Base-by-base conservation (phyloP, 805 yeast genomes). In the Scheffersomyces ergatensis region DNA sequence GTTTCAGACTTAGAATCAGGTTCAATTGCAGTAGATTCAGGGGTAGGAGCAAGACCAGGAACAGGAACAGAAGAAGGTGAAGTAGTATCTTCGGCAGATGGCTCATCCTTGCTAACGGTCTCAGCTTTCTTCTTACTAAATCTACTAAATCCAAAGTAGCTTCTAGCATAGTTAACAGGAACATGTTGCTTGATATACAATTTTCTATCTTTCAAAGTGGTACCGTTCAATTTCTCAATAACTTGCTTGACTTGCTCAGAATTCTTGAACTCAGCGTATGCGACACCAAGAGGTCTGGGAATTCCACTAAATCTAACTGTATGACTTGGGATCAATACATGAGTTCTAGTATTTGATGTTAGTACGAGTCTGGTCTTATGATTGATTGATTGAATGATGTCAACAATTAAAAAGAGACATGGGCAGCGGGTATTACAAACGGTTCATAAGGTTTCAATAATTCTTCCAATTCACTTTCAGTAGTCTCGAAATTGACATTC, bases 251-350 rank as follows among this genome's bases (percentile, higher is more conserved):
- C 68, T n/a, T 57, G 59, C 19, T 60, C 64, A 1, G 37, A 33
- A 18, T 48, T 46, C n/a, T 48, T 55, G 42, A 67, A 63, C 38
- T 60, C 69, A n/a, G 64, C 71, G 40, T 65, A 67, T 0, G 65
- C 74, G 36, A 78, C 74, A 3, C 93, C 92, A 47, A 78, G 60
- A 2, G 81, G 77, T 37, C 63, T 65, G 30, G 53, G 55, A 5
- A 53, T 53, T 33, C 74, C 64, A 42, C 69, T 61, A 11, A 77
- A 76, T 25, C 76, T 65, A 14, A 77, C 66, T 2, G 80, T 74
- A 47, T 74, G 76, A 43, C 75, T 72, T 20, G 85, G 85, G 38
- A 80, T 70, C 47, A 80, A 60, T 3, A 78, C 76, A 18, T 50
- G 54, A 66, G 65, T 7, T 34, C 53, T 51, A 9, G 9, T 21